Evolutionary conservation across 108 stramenopile species (phyloP), one percentile per base, ranked within the genome.

Genomic region (Cyclostephanos tholiformis): DNA sequence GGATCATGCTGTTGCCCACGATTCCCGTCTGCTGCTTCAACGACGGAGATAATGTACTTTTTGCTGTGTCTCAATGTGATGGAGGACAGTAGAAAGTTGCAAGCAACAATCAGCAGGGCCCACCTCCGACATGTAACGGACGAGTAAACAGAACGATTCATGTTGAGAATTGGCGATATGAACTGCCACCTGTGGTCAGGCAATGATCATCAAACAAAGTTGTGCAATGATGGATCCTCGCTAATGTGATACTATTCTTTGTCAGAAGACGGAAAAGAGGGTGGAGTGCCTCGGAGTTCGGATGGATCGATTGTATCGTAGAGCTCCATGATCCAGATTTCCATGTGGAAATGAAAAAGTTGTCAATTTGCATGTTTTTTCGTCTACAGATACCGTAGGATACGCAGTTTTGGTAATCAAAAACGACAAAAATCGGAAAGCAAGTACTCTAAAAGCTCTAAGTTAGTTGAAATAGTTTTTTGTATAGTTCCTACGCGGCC

Each of bases 1-100:
- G 55, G 68, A 46, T 46, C 44, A 46, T 29, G 57, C 29, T 58
- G 23, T 58, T 32, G 57, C 16, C 30, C 13, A 11, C 57, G 57
- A 29, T 29, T 17, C 13, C 29, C 29, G 8, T 58, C 57, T 38
- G 59, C 59, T 60, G 59, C 59, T 36, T 60, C 30, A 17, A 60
- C 59, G 30, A 14, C 30, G 59, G 17, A 32, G 30, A 60, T 36
- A 12, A 2, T 32, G 32, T 60, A 36, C 30, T 60, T 60, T 14
- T 36, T 60, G 35, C 32, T 60, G 35, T 35, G 14, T 29, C 59
- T 36, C 30, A 38, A 36, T 17, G 59, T 36, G 53, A 26, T 46
- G 23, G 53, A 55, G 30, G 59, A 38, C 16, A 38, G 38, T 32
- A 60, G 59, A 60, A 6, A 29, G 59, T 60, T 8, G 59, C 27